Evolutionary conservation across 352 stramenopile species (phyloP).

Genomic region (Blastocystis sp.): DNA sequence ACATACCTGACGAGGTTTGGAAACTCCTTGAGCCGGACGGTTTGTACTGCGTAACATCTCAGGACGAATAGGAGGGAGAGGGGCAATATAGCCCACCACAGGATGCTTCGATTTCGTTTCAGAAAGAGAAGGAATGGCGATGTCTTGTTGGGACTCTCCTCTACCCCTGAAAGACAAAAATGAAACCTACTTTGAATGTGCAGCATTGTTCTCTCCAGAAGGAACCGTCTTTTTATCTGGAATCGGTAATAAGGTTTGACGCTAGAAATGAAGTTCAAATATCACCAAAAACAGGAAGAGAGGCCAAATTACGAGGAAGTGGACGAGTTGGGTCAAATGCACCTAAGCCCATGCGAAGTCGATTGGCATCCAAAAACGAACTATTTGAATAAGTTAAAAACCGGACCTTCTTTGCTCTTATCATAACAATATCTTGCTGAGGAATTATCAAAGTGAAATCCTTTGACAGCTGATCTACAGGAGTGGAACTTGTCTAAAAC

Average conservation of each 20-base stretch:
- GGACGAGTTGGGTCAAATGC: background rate
- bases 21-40: background rate
- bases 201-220: too few species aligned
- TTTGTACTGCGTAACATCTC: background rate
- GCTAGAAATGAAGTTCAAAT: background rate
- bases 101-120: background rate
- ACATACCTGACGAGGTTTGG: background rate
- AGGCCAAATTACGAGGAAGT: background rate
- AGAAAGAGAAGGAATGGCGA: background rate
- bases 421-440: background rate
- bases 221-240: background rate
- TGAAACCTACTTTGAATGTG: too few species aligned
- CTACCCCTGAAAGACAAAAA: too few species aligned
- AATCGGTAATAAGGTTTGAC: background rate
- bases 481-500: background rate
- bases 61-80: background rate
- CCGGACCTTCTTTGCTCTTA: background rate
- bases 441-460: slow-evolving; percentile 18
- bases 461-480: background rate
- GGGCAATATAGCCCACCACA: background rate
- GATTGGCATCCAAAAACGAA: background rate
- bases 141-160: background rate
- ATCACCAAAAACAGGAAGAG: background rate
- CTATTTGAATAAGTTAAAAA: background rate
- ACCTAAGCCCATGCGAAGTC: background rate